These are phyloP conservation scores for Phytophthora aleatoria DNA, from an alignment of 352 stramenopile genomes.

Conservation along the genomic window DNA sequence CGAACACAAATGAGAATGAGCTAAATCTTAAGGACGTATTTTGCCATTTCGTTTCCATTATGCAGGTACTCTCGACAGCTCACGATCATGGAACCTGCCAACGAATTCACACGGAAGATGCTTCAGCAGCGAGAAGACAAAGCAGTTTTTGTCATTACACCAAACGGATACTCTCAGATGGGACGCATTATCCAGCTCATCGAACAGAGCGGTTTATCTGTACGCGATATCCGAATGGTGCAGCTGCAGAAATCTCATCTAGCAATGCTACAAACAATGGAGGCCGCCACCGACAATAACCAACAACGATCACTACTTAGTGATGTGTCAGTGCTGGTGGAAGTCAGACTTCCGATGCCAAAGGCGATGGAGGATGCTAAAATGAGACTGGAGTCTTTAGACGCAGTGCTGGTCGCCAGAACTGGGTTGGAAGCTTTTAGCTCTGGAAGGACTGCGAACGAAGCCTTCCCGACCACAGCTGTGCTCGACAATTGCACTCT, in stretches of 20 bases:
- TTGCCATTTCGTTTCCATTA: not conserved
- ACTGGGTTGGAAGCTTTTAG: conserved; percentile 28
- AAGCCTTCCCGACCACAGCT: conserved; percentile 47
- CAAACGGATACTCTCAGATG: conserved; percentile 53
- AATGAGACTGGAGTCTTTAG: conserved; percentile 6
- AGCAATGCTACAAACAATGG: conserved; percentile 18
- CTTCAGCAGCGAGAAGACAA: conserved; percentile 43
- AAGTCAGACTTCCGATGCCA: conserved; percentile 41
- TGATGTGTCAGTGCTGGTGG: conserved; percentile 59
- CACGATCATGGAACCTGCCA: conserved; percentile 66
- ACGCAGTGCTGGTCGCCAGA: conserved; percentile 32
- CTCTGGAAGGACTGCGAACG: conserved; percentile 3
- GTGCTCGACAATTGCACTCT: conserved; percentile 71
- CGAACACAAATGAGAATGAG: not conserved
- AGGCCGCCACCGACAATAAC: conserved; percentile 17
- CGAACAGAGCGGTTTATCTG: conserved; percentile 39
- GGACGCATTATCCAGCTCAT: conserved; percentile 52
- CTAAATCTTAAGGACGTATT: too few species aligned
- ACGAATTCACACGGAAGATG: conserved; percentile 60
- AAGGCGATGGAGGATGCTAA: conserved; percentile 15
- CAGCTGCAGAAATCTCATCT: conserved; percentile 51
- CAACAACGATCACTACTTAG: conserved; percentile 31
- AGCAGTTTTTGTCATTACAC: conserved; percentile 55
- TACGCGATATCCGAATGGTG: conserved; percentile 55
- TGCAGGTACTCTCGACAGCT: conserved; percentile 77